phyloP scores from a whole-genome alignment of 2,329 filamentous ascomycete species.

The Penicillium psychrosexuale region DNA sequence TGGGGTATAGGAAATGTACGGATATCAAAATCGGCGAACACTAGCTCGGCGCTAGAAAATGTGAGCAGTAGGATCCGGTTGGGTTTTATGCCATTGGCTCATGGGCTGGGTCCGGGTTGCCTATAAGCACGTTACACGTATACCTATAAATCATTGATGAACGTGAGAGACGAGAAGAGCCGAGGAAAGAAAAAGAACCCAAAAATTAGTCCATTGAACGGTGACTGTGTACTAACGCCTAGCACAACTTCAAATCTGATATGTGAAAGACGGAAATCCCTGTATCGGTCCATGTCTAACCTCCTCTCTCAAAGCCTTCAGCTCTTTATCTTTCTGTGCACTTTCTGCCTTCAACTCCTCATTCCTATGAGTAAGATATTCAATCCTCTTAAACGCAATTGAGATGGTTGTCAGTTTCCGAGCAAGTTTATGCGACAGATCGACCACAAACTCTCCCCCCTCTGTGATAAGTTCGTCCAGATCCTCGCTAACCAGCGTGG shows the following conservation, averaged over 20 bases:
- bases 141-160: too few relatives aligned
- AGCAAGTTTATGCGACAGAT: constrained; percentile 9
- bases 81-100: too few relatives aligned
- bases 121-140: too few relatives aligned
- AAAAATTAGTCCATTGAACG: not conserved
- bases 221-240: not conserved
- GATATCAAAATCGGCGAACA: too few relatives aligned
- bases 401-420: not conserved
- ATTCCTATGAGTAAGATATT: not conserved
- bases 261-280: not conserved
- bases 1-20: too few relatives aligned
- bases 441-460: constrained; percentile 9
- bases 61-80: too few relatives aligned
- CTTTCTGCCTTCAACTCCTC: not conserved
- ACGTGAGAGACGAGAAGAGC: not conserved
- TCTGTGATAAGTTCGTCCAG: constrained; percentile 1
- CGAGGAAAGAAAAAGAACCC: not conserved
- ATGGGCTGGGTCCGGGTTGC: too few relatives aligned
- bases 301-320: constrained; percentile 2
- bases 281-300: not conserved
- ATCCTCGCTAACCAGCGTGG: not conserved
- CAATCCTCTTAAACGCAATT: not conserved
- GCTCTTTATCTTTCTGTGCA: not conserved
- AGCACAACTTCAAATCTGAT: not conserved
- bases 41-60: too few relatives aligned